These are phyloP conservation scores for Cinnamomum micranthum DNA, from an alignment of 164 flowering plant species.

Conservation along the genomic window DNA sequence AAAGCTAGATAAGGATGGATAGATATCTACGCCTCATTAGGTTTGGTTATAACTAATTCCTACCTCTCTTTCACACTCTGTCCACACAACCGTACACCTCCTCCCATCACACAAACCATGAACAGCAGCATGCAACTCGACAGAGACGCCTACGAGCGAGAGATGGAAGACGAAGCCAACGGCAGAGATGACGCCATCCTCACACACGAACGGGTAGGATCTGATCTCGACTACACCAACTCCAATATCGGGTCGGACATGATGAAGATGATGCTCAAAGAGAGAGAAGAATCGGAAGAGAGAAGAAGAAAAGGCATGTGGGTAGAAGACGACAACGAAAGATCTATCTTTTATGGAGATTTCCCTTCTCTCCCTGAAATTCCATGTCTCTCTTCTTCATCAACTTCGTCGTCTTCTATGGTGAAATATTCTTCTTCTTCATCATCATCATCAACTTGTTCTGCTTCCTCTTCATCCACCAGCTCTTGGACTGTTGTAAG, in stretches of 20 bases:
- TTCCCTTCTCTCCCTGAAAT: conserved; percentile 78
- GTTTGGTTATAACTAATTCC: too few species aligned
- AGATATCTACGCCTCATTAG: too few species aligned
- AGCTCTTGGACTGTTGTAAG: conserved; percentile 58
- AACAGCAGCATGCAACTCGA: not conserved
- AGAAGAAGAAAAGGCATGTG: not conserved
- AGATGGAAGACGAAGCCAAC: not conserved
- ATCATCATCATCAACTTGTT: conserved; percentile 34
- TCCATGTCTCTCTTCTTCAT: conserved; percentile 81
- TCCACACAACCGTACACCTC: too few species aligned
- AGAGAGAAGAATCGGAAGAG: not conserved
- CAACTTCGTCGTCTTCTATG: conserved; percentile 53
- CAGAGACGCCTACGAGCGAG: not conserved
- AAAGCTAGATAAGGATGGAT: too few species aligned
- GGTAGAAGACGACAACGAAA: conserved; percentile 30
- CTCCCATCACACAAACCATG: not conserved
- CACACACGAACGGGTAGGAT: not conserved
- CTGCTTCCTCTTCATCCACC: conserved; percentile 25
- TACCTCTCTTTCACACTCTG: too few species aligned
- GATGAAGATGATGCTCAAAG: not conserved
- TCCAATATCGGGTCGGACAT: not conserved
- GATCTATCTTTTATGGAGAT: conserved; percentile 43
- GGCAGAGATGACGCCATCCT: not conserved
- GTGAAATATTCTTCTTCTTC: conserved; percentile 32
- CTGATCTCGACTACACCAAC: not conserved